Conservation (phyloP, 345 rosid species). For the Boechera divaricarpa region DNA sequence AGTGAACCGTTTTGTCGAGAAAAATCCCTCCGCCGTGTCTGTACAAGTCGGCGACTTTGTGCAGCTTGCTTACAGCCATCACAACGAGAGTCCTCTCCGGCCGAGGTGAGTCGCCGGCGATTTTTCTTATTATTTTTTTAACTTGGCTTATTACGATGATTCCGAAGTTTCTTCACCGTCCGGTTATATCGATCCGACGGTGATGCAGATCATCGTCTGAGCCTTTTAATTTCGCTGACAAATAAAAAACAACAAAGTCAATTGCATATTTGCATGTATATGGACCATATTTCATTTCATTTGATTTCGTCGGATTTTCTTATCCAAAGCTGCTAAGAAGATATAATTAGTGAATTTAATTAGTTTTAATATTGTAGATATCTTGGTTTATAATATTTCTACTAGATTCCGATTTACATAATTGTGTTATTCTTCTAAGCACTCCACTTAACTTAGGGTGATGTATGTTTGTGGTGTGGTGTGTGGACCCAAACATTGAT, state of each 20-base stretch:
- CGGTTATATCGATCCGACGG: conserved; percentile 28
- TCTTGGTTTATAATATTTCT: background rate
- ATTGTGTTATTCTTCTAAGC: conserved; percentile 13
- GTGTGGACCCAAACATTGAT: conserved; percentile 31
- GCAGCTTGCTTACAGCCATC: conserved; percentile 79
- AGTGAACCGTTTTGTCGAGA: conserved; percentile 64
- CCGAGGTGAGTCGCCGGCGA: conserved; percentile 66
- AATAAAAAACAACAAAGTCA: background rate
- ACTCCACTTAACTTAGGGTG: conserved; percentile 31
- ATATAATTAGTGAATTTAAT: background rate
- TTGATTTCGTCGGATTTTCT: conserved; percentile 16
- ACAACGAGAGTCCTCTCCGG: conserved; percentile 62
- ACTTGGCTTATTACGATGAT: conserved; percentile 8
- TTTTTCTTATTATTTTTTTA: background rate
- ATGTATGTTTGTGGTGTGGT: conserved; percentile 15
- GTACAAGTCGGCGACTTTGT: conserved; percentile 73
- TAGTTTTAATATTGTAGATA: background rate
- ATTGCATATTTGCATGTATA: conserved; percentile 5
- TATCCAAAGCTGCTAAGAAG: background rate
- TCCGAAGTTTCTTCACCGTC: background rate
- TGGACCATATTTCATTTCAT: background rate
- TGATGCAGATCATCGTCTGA: conserved; percentile 25
- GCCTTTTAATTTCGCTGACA: background rate
- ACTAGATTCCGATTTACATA: conserved; percentile 29
- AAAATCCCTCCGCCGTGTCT: conserved; percentile 68